Base-by-base conservation (phyloP, 2,329 filamentous ascomycete genomes). In the Aspergillus niger region DNA sequence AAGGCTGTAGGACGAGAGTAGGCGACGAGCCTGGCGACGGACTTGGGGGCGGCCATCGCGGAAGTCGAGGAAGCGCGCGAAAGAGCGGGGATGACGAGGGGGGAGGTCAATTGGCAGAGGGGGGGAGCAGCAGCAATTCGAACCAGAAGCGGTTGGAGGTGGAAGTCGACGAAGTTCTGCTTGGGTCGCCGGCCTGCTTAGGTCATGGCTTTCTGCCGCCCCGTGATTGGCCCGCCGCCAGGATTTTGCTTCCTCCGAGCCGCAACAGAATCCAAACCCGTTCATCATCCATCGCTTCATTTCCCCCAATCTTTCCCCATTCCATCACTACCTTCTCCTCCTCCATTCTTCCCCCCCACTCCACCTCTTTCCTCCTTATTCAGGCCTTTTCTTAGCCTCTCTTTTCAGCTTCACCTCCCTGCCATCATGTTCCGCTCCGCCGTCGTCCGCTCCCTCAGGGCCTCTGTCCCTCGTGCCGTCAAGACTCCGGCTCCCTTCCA, bases 351-450 rank as follows among this genome's bases (percentile, higher is more conserved):
- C 48, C 60, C 61, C 54, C 61, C 55, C 39, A 50, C 57, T 43
- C 57, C 63, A 52, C 43, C 44, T 52, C 41, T 53, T 20, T 20
- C 61, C 20, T 56, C 5, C 55, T 39, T 38, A 24, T 20, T 43
- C 20, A 41, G 36, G 39, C 51, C 20, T 28, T 47, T 20, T n/a
- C 20, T 32, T 13, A 36, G 57, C 55, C 48, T 44, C 17, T 26
- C n/a, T 32, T 59, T 36, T 63, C 59, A 51, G 11, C 11, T 36
- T 52, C 63, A 52, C 58, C 58, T 51, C 55, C 47, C 58, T 41
- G 53, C 71, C 81, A 87, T 73, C 67, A 98, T 98, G 94, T 92
- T 97, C 85, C 91, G 94, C 82, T 88, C 91, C 79, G 89, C 91
- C 76, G 80, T 95, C 78, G 83, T 94, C 82, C 90, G 90, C 81